These are phyloP conservation scores for Edaphochlamys debaryana DNA, from an alignment of 139 green algal species.

Conservation along the genomic window DNA sequence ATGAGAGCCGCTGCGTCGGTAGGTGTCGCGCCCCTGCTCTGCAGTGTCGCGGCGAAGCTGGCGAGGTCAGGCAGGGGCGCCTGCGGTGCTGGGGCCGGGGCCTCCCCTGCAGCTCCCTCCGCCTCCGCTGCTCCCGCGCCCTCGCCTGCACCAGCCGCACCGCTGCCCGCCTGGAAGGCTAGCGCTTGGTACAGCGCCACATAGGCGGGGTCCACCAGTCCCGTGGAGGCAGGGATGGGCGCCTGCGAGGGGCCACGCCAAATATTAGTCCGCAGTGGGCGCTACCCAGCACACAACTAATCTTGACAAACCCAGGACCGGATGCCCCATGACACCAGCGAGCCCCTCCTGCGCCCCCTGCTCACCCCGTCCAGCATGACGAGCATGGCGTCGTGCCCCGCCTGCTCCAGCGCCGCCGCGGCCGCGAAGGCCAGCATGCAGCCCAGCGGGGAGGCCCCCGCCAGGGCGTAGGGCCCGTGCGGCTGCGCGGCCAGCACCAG, in stretches of 20 bases:
- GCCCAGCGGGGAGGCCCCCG: conserved; percentile 59
- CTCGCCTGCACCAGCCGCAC: background rate
- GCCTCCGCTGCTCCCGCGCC: background rate
- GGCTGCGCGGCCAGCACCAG: conserved; percentile 62
- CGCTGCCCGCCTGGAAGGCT: background rate
- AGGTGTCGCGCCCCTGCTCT: conserved; percentile 1
- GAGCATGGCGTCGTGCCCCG: conserved; percentile 44
- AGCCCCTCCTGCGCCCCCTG: too few relatives aligned
- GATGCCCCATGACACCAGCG: too few relatives aligned
- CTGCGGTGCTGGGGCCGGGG: background rate
- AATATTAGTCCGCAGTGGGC: background rate
- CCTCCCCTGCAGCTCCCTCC: background rate
- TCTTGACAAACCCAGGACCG: too few relatives aligned
- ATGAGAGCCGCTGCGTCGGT: background rate
- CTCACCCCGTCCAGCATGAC: conserved; percentile 75
- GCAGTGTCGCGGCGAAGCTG: conserved; percentile 13
- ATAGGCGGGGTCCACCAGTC: conserved; percentile 12
- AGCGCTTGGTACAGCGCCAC: conserved; percentile 19
- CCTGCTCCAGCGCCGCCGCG: conserved; percentile 57
- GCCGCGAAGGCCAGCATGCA: conserved; percentile 63
- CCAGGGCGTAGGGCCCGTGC: conserved; percentile 68
- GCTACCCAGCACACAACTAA: too few relatives aligned
- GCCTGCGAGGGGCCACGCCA: background rate
- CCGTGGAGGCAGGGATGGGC: background rate
- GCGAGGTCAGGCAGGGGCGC: conserved; percentile 8